Conservation (phyloP, 768 basidiomycete species). For the Leccinum incarnatum region DNA sequence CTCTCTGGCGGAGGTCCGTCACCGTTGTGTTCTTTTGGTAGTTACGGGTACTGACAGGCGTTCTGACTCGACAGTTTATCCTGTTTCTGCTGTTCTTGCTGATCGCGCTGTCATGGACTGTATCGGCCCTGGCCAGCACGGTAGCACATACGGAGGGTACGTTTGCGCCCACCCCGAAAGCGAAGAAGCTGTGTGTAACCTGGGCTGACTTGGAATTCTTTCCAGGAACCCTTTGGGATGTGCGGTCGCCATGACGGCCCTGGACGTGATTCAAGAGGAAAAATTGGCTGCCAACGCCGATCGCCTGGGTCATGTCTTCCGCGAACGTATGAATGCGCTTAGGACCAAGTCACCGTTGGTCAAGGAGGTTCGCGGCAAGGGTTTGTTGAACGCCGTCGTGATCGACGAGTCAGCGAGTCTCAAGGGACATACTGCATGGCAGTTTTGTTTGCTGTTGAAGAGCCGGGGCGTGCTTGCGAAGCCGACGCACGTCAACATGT, state of each 20-base stretch:
- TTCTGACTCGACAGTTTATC: constrained; percentile 62
- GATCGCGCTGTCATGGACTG: constrained; percentile 91
- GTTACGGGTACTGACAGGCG: constrained; percentile 6
- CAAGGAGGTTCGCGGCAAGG: constrained; percentile 77
- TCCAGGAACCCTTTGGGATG: constrained; percentile 89
- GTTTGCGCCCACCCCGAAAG: constrained; percentile 8
- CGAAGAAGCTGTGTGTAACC: not conserved
- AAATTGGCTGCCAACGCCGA: constrained; percentile 78
- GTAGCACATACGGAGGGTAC: constrained; percentile 92
- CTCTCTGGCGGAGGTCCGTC: constrained; percentile 87
- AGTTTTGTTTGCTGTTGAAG: constrained; percentile 91
- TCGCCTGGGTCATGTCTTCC: constrained; percentile 78
- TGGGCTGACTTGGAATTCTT: not conserved
- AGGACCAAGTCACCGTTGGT: constrained; percentile 61
- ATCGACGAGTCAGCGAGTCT: constrained; percentile 80
- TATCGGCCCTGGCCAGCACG: constrained; percentile 94
- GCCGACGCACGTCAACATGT: constrained; percentile 95
- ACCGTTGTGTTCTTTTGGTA: constrained; percentile 1
- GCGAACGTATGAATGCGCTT: constrained; percentile 55
- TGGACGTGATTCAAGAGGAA: constrained; percentile 90
- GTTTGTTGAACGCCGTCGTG: constrained; percentile 90
- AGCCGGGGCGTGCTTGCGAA: constrained; percentile 90
- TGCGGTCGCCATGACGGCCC: constrained; percentile 92
- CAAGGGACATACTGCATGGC: constrained; percentile 89
- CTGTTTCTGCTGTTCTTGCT: constrained; percentile 92